Conservation (phyloP, 2,329 filamentous ascomycete species). For the Hypoxylon sp. region DNA sequence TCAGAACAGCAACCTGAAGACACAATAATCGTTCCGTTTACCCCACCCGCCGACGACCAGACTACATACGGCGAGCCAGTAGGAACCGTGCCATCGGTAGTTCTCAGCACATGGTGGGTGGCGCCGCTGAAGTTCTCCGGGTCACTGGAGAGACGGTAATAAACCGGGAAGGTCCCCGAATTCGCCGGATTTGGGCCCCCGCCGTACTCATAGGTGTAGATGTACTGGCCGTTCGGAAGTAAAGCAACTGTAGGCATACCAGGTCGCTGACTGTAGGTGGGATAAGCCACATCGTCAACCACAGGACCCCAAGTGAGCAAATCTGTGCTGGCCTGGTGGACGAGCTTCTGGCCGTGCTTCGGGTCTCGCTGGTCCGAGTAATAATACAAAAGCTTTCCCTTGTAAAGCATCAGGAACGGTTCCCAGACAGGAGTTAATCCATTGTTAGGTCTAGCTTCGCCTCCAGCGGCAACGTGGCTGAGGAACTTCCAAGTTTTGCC, state of each 20-base stretch:
- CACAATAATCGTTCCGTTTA: conserved; percentile 54
- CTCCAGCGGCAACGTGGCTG: conserved; percentile 74
- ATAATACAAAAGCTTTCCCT: conserved; percentile 74
- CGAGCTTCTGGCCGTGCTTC: conserved; percentile 76
- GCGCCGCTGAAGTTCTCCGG: conserved; percentile 51
- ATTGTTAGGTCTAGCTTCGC: conserved; percentile 73
- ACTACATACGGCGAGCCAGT: conserved; percentile 55
- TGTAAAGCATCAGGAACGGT: conserved; percentile 73
- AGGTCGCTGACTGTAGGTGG: conserved; percentile 51
- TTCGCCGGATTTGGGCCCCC: conserved; percentile 50
- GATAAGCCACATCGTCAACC: conserved; percentile 74
- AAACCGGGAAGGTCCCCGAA: conserved; percentile 50
- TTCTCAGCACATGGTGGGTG: conserved; percentile 44
- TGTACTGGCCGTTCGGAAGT: conserved; percentile 72
- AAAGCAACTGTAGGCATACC: conserved; percentile 65
- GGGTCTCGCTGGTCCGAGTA: conserved; percentile 78
- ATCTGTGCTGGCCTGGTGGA: conserved; percentile 74
- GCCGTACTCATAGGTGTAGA: conserved; percentile 63
- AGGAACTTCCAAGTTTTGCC: conserved; percentile 77
- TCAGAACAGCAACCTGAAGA: conserved; percentile 53
- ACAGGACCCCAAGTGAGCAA: conserved; percentile 71
- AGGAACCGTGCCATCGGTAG: conserved; percentile 49
- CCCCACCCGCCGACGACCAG: conserved; percentile 54
- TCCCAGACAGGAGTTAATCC: conserved; percentile 80
- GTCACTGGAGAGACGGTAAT: conserved; percentile 54